These are phyloP conservation scores for Dentipellis sp. DNA, from an alignment of 768 basidiomycete species.

Conservation along the genomic window DNA sequence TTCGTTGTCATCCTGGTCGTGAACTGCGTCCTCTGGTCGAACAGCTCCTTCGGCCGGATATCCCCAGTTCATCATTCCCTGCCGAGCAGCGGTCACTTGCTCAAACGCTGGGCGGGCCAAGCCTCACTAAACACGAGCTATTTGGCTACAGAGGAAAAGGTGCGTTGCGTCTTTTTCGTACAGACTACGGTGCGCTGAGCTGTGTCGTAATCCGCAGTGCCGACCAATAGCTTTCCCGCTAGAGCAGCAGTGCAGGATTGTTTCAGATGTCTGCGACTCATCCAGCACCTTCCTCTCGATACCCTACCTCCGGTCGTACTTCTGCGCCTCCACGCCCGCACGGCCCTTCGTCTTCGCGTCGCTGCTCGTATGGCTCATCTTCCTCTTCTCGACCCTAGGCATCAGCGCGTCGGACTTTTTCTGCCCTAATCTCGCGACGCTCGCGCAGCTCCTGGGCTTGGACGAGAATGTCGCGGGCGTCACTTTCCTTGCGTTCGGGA, in stretches of 20 bases:
- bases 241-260: slow-evolving; percentile 57
- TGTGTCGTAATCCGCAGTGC: slow-evolving; percentile 36
- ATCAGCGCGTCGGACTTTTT: slow-evolving; percentile 97
- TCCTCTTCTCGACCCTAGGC: slow-evolving; percentile 93
- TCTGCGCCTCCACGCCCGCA: slow-evolving; percentile 46
- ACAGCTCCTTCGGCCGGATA: slow-evolving; percentile 20
- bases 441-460: slow-evolving; percentile 75
- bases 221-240: slow-evolving; percentile 47
- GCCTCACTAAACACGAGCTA: background rate
- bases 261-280: slow-evolving; percentile 43
- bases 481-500: slow-evolving; percentile 94
- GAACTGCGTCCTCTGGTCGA: slow-evolving; percentile 61
- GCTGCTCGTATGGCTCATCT: slow-evolving; percentile 71
- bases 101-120: background rate
- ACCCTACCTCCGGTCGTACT: slow-evolving; percentile 61
- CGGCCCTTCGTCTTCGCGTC: slow-evolving; percentile 55
- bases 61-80: slow-evolving; percentile 4
- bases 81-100: background rate
- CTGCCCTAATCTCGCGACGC: slow-evolving; percentile 89
- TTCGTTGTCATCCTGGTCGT: slow-evolving; percentile 44
- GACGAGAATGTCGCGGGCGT: slow-evolving; percentile 94
- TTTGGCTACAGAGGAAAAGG: slow-evolving; percentile 1
- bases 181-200: no score
- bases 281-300: slow-evolving; percentile 62
- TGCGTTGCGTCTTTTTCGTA: slow-evolving; percentile 4